These are phyloP conservation scores for Mrakia gelida DNA, from an alignment of 768 basidiomycete genomes.

Conservation along the genomic window DNA sequence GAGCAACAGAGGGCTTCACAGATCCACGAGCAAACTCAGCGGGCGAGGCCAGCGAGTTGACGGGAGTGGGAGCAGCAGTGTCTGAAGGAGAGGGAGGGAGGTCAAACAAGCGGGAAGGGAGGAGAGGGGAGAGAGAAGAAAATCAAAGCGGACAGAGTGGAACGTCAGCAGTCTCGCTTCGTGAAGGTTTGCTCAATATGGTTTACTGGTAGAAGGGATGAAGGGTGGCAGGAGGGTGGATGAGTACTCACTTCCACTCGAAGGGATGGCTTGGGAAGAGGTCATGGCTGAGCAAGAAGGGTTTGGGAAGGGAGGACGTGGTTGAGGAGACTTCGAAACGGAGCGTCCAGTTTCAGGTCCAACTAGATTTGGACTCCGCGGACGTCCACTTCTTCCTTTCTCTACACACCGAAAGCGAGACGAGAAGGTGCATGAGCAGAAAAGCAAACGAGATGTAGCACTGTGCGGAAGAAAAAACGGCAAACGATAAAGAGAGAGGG, in stretches of 20 bases:
- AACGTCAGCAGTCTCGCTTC: neutral
- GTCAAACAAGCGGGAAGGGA: neutral
- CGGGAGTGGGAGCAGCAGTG: slow-evolving; percentile 20
- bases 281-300: neutral
- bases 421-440: neutral
- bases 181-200: neutral
- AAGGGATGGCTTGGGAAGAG: slow-evolving; percentile 6
- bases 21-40: neutral
- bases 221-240: no score
- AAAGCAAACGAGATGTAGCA: neutral
- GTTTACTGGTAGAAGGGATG: neutral
- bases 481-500: neutral
- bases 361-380: neutral
- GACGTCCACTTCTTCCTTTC: neutral
- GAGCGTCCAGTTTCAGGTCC: neutral
- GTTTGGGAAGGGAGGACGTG: neutral
- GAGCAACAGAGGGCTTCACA: slow-evolving; percentile 4
- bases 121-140: neutral
- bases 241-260: neutral
- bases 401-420: neutral
- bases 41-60: slow-evolving; percentile 18
- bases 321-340: no score
- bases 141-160: neutral
- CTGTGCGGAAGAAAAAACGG: neutral
- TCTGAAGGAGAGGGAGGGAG: neutral